Conservation (phyloP, 495 filamentous ascomycete species). For the Arthonia radiata region DNA sequence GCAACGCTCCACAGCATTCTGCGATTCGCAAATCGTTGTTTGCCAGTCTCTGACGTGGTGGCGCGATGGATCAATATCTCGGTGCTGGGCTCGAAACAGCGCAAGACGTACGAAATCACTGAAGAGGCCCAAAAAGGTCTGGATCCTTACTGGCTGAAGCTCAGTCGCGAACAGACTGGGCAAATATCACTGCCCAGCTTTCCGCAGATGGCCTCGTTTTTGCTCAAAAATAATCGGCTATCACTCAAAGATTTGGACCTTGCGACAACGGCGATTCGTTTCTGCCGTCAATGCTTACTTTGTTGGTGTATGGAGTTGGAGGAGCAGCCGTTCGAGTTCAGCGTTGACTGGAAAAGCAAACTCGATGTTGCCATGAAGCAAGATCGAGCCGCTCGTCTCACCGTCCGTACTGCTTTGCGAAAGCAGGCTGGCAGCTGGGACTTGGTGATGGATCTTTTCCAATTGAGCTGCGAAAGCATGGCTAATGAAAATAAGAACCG, state of each 20-base stretch:
- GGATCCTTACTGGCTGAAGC: slow-evolving; percentile 49
- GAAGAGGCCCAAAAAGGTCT: slow-evolving; percentile 83
- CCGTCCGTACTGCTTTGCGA: too few species aligned
- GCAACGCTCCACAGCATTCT: slow-evolving; percentile 61
- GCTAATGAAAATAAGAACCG: slow-evolving; percentile 19
- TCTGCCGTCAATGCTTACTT: too few species aligned
- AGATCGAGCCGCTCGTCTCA: too few species aligned
- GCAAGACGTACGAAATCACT: slow-evolving; percentile 51
- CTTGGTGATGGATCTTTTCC: too few species aligned
- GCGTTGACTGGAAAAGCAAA: too few species aligned
- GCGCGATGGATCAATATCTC: slow-evolving; percentile 77
- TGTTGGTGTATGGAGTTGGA: too few species aligned
- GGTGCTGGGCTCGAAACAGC: slow-evolving; percentile 35
- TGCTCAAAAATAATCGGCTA: slow-evolving; percentile 18
- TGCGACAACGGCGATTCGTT: too few species aligned
- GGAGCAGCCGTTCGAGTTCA: too few species aligned
- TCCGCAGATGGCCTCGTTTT: slow-evolving; percentile 5
- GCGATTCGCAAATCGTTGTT: slow-evolving; percentile 72
- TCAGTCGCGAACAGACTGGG: too few species aligned
- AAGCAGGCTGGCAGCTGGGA: too few species aligned
- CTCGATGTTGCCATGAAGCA: too few species aligned
- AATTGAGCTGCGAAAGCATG: too few species aligned
- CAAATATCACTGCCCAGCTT: slow-evolving; percentile 14
- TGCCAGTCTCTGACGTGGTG: slow-evolving; percentile 50
- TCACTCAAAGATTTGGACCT: slow-evolving; percentile 2